These are phyloP conservation scores for Syncephalastrum racemosum DNA, from an alignment of 371 early-diverging fungal genomes.

Conservation along the genomic window DNA sequence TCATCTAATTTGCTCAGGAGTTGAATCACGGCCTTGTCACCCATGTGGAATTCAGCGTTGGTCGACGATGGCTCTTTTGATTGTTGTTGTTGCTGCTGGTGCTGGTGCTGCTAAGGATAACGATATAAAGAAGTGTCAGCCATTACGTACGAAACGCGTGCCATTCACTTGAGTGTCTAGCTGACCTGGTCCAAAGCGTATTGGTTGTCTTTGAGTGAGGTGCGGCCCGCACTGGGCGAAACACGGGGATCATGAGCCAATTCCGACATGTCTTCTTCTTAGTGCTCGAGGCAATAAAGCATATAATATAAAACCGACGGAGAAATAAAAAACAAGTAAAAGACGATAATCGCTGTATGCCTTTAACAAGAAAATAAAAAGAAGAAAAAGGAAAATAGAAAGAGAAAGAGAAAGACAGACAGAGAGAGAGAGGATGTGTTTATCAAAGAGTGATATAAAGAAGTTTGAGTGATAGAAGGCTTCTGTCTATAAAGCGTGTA, in stretches of 20 bases:
- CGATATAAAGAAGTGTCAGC: too few species aligned
- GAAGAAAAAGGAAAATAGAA: slow-evolving; percentile 4
- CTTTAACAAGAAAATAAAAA: slow-evolving; percentile 1
- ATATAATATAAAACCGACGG: slow-evolving; percentile 7
- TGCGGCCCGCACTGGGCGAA: background rate
- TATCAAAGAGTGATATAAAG: too few species aligned
- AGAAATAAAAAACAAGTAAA: too few species aligned
- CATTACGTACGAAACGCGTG: too few species aligned
- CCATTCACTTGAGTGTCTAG: background rate
- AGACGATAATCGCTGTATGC: background rate
- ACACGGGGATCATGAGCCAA: slow-evolving; percentile 13
- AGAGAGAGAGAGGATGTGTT: background rate
- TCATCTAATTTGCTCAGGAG: slow-evolving; percentile 26
- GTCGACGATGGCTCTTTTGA: background rate
- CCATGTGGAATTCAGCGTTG: slow-evolving; percentile 10
- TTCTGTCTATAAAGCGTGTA: slow-evolving; percentile 4
- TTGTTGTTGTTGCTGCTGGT: too few species aligned
- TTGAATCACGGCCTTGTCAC: slow-evolving; percentile 20
- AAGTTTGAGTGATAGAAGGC: background rate
- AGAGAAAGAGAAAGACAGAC: slow-evolving; percentile 8
- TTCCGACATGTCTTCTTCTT: slow-evolving; percentile 17
- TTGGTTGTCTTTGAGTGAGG: background rate
- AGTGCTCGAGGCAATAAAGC: background rate
- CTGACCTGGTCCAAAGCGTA: background rate
- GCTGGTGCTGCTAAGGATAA: slow-evolving; percentile 1